A percentile compares a stretch with the other conserved stretches of the same genome.
phyloP scores from a whole-genome alignment of 2,329 filamentous ascomycete genomes.

The Botrytis sinoallii region DNA sequence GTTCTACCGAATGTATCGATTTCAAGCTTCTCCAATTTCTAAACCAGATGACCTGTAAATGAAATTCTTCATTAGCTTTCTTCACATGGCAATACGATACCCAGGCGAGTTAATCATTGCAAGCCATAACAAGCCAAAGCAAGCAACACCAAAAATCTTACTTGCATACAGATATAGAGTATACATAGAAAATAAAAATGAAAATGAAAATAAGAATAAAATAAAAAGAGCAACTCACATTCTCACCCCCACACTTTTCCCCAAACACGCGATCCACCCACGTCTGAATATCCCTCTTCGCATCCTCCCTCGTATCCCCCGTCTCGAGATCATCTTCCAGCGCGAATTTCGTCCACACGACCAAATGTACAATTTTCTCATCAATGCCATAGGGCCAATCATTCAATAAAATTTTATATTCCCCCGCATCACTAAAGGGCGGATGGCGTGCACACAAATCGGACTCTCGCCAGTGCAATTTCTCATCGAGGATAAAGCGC shows the following conservation, averaged over 20 bases:
- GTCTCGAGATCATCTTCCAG: constrained; percentile 62
- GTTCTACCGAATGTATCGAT: constrained; percentile 82
- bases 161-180: background rate
- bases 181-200: background rate
- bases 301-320: constrained; percentile 60
- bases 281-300: constrained; percentile 62
- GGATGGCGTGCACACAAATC: constrained; percentile 40
- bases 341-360: constrained; percentile 90
- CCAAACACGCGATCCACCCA: constrained; percentile 70
- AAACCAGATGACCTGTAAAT: constrained; percentile 66
- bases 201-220: background rate
- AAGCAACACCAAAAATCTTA: background rate
- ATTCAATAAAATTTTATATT: constrained; percentile 76
- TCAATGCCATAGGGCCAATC: constrained; percentile 95
- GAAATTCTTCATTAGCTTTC: background rate
- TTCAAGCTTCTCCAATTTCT: constrained; percentile 87
- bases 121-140: background rate
- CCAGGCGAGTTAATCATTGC: background rate
- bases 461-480: constrained; percentile 61
- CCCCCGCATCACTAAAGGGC: constrained; percentile 39
- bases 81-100: background rate
- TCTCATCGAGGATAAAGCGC: constrained; percentile 68
- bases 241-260: constrained; percentile 47
- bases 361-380: constrained; percentile 72
- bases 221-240: constrained; percentile 45